Base-by-base conservation (phyloP, 768 basidiomycete species). In the Russula foetens region DNA sequence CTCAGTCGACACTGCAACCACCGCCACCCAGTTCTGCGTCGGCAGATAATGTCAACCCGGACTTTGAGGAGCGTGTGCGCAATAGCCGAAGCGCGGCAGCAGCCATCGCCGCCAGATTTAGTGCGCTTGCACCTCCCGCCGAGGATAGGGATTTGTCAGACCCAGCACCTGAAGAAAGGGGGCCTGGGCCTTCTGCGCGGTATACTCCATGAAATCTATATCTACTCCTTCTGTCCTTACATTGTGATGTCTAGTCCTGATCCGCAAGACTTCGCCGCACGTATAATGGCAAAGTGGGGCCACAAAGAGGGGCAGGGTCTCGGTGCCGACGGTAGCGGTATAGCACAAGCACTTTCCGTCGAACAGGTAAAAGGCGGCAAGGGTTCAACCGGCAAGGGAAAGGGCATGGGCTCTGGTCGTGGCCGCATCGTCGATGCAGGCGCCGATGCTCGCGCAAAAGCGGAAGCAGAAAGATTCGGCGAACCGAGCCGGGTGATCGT, bases 231-330 rank as follows among this genome's bases (percentile, higher is more conserved):
- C 7, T 2, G 6, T 35, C 23, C 33, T 56, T 23, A 52, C 24
- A 24, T 9, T 17, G 19, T 35, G 44, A 21, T 41, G 33, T 33
- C 26, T 57, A 79, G 80, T 56, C 76, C 83, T 41, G 84, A 90
- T 63, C 83, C 84, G 0, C 85, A 84, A 57, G 81, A 81, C 14
- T 92, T 95, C 67, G 92, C 92, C 33, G 85, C 86, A 14, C 85
- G 90, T 35, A 70, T 96, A 66, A 96, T 97, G 93, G 90, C 90
- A 3, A 97, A 94, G 75, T 95, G 90, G 90, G 95, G 95, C 0
- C 92, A 97, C 70, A 89, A 90, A 70, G 91, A 92, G 70, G 96
- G 96, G 1, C 86, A 93, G 73, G 95, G 95, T 11, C 79, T 98
- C 1, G 96, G 96, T 35, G 86, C 81, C 0, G 84, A 90, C 60